Base-by-base conservation (phyloP, 129 eudicot species). In the Flaveria robusta region DNA sequence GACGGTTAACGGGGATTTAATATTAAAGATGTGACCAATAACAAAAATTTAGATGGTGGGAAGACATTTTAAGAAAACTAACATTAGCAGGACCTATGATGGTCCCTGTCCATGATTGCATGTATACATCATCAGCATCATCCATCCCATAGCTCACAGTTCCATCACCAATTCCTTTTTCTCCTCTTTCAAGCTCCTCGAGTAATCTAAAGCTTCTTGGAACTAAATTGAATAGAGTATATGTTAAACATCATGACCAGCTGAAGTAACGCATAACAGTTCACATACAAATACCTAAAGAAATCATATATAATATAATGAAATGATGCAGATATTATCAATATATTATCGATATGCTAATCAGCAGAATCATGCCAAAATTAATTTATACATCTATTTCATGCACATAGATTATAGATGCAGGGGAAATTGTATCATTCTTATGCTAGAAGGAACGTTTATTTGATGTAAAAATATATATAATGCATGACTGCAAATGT, bases 81-180 rank as follows among this genome's bases (percentile, higher is more conserved):
- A 88, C 95, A 66, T 88, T 86, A 70, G 95, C 85, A 60, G 97
- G 97, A 65, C 97, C 95, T 15, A 88, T 86, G 68, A 91, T 88
- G 37, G 97, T 91, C 68, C 97, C 95, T 1, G 95, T 91, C 97
- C 97, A 91, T 66, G 97, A 88, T 66, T 88, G 95, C 97, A 91
- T 88, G 89, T 77, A 88, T 4, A 91, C 81, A 75, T 91, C 97
- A 84, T 91, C 95, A 41, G 90, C 94, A 73, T 91, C 97, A 71
- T 91, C 97, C 97, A 91, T 91, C 29, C 97, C 97, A 16, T 91
- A 91, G 82, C 97, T 91, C 69, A 91, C 97, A 67, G 90, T 88
- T 86, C 97, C 97, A 91, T 91, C 92, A 45, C 97, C 97, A 22
- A 91, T 91, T 71, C 97, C 97, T 64, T 91, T 91, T 77, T 91